These are phyloP conservation scores for Takakia lepidozioides DNA, from an alignment of 225 moss, liverwort and hornwort species.

Conservation along the genomic window DNA sequence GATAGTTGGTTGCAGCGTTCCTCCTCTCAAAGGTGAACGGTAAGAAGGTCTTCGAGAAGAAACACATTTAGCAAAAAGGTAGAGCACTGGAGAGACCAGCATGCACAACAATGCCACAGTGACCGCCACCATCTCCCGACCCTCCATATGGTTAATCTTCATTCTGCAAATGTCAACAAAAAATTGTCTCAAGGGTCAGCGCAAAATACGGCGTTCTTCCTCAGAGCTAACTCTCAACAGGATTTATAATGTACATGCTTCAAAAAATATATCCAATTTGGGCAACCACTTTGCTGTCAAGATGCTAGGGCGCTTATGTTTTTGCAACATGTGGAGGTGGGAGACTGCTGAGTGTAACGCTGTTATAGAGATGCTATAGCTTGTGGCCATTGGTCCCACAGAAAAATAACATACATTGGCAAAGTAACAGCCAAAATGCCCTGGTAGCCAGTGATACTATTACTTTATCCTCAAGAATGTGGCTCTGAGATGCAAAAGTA, in stretches of 20 bases:
- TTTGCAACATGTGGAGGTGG: too few relatives aligned
- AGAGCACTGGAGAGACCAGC: conserved; percentile 59
- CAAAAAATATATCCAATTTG: not conserved
- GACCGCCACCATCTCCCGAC: conserved; percentile 61
- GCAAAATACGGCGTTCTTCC: not conserved
- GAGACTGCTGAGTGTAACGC: too few relatives aligned
- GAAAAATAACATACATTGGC: too few relatives aligned
- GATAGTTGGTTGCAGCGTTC: not conserved
- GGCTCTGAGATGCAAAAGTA: too few relatives aligned
- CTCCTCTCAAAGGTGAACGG: not conserved
- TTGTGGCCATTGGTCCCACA: too few relatives aligned
- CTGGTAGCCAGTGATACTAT: too few relatives aligned
- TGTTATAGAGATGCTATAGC: too few relatives aligned
- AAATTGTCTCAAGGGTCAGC: not conserved
- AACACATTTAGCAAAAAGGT: conserved; percentile 33
- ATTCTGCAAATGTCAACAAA: conserved; percentile 30
- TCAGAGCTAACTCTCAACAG: not conserved
- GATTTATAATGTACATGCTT: too few relatives aligned
- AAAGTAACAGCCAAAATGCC: too few relatives aligned
- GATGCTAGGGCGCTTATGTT: not conserved
- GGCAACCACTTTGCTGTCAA: not conserved
- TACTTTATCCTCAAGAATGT: too few relatives aligned
- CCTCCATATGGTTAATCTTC: conserved; percentile 74
- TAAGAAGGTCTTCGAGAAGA: not conserved
- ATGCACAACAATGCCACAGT: conserved; percentile 59